Evolutionary conservation across 2,329 filamentous ascomycete species (phyloP).

Genomic region (Fonsecaea monophora): DNA sequence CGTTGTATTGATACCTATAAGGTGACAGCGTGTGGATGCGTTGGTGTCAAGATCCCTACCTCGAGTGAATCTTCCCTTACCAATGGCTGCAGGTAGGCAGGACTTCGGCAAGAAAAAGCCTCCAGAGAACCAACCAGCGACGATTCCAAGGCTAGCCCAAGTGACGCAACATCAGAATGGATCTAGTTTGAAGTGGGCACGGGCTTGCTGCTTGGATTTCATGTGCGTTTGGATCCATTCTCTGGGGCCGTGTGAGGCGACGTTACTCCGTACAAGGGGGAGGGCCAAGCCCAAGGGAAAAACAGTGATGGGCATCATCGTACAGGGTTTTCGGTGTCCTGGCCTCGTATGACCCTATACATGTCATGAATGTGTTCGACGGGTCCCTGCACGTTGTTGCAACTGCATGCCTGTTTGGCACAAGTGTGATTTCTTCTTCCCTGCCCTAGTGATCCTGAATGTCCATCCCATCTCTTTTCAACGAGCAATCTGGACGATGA

Average conservation of each 20-base stretch:
- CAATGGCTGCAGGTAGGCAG: background rate
- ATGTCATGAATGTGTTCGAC: constrained; percentile 15
- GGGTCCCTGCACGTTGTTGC: constrained; percentile 20
- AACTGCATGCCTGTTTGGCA: constrained; percentile 3
- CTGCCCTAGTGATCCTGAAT: background rate
- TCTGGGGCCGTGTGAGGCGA: constrained; percentile 27
- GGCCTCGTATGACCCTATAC: constrained; percentile 9
- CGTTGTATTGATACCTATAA: background rate
- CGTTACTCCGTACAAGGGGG: background rate
- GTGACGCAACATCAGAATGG: constrained; percentile 33
- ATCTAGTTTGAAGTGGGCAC: constrained; percentile 14
- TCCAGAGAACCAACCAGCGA: background rate
- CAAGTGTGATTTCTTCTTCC: background rate
- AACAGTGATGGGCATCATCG: constrained; percentile 8
- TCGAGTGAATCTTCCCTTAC: background rate
- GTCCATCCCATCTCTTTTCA: constrained; percentile 6
- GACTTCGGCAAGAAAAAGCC: background rate
- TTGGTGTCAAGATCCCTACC: constrained; percentile 1
- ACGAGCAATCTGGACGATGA: constrained; percentile 28
- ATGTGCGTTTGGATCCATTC: constrained; percentile 18
- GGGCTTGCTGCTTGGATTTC: constrained; percentile 16
- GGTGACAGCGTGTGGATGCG: background rate
- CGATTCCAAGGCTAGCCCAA: constrained; percentile 2
- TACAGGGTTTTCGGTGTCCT: background rate
- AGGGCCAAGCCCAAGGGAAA: background rate